phyloP scores from a whole-genome alignment of 148 eudicot genomes.

The Cornus controversa region DNA sequence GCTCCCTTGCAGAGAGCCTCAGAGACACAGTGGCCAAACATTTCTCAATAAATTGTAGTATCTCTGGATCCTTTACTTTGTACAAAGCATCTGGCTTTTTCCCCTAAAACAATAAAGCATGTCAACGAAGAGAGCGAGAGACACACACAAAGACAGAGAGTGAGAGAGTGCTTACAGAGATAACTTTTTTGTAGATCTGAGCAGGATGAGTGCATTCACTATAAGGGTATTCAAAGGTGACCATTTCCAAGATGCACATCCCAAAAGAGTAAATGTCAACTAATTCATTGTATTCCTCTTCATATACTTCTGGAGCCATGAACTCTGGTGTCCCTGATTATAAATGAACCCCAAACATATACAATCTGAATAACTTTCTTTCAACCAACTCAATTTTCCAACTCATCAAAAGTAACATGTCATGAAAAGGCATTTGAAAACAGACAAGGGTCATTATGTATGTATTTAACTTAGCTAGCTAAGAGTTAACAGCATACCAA shows the following conservation, averaged over 20 bases:
- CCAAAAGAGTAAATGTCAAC: constrained; percentile 89
- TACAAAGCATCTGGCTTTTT: constrained; percentile 75
- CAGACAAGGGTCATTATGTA: not conserved
- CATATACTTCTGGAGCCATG: constrained; percentile 91
- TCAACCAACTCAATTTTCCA: not conserved
- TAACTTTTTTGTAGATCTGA: constrained; percentile 84
- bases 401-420: not conserved
- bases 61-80: constrained; percentile 80
- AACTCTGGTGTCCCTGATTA: constrained; percentile 79
- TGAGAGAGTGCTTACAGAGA: constrained; percentile 50
- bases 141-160: constrained; percentile 1
- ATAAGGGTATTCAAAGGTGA: constrained; percentile 77
- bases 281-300: constrained; percentile 79
- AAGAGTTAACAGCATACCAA: constrained; percentile 47
- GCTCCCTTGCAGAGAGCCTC: constrained; percentile 75
- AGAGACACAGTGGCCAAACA: constrained; percentile 69
- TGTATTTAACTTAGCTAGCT: not conserved
- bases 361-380: not conserved
- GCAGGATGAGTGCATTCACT: constrained; percentile 86
- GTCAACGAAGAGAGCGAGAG: constrained; percentile 9
- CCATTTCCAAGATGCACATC: constrained; percentile 85
- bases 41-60: constrained; percentile 70
- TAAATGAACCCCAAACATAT: constrained; percentile 11
- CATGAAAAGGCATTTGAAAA: not conserved
- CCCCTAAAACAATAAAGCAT: constrained; percentile 44